These are phyloP conservation scores for Apiotrichum domesticum DNA, from an alignment of 1,284 basidiomycete species.

Conservation along the genomic window DNA sequence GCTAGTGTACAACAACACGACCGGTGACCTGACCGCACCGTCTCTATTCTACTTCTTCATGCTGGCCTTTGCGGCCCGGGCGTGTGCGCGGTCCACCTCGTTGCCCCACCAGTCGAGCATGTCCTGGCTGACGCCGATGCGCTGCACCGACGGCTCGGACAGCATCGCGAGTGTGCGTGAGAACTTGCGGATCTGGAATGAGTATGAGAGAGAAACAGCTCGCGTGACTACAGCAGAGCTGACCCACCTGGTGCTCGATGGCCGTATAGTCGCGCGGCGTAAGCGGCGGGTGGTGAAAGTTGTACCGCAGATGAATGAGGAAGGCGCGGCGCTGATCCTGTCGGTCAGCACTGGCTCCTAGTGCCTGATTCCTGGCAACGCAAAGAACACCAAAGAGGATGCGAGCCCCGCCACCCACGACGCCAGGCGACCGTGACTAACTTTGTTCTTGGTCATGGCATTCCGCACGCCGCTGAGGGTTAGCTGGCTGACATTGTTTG, in stretches of 20 bases:
- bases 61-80: constrained; percentile 10
- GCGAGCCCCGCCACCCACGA: background rate
- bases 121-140: constrained; percentile 35
- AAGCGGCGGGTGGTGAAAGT: constrained; percentile 43
- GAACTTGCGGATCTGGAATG: constrained; percentile 39
- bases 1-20: background rate
- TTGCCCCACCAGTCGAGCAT: constrained; percentile 45
- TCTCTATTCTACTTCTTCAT: constrained; percentile 2
- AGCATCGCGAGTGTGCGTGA: constrained; percentile 43
- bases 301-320: constrained; percentile 43
- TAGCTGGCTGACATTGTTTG: background rate
- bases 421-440: constrained; percentile 9
- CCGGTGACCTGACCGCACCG: background rate
- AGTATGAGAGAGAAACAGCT: no score
- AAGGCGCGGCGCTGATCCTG: constrained; percentile 27
- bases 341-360: background rate
- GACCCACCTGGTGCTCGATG: constrained; percentile 46
- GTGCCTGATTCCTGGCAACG: no score
- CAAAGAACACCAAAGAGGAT: no score
- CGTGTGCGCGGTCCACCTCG: constrained; percentile 22
- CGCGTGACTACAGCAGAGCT: background rate
- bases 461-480: constrained; percentile 31
- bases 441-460: constrained; percentile 33
- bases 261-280: constrained; percentile 43
- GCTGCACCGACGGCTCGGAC: constrained; percentile 32